Conservation (phyloP, 2,329 filamentous ascomycete species). For the Scedosporium minutisporum region DNA sequence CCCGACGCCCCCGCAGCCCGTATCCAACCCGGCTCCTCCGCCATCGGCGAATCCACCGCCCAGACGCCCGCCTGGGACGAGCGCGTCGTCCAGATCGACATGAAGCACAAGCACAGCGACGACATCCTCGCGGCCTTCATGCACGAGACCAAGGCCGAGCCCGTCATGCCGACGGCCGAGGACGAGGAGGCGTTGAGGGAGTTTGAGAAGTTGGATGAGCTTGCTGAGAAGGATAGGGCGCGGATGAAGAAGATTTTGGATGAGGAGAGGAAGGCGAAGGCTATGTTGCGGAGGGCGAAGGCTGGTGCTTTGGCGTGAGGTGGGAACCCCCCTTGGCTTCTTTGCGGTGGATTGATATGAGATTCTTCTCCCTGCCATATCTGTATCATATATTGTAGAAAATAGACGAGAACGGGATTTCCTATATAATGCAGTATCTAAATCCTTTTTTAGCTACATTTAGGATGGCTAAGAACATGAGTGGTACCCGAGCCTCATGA, state of each 20-base stretch:
- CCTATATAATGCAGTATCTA: too few relatives aligned
- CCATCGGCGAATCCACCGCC: constrained; percentile 35
- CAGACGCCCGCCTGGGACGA: constrained; percentile 38
- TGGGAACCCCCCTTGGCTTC: neutral
- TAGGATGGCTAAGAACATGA: too few relatives aligned
- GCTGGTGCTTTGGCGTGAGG: constrained; percentile 18
- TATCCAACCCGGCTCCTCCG: constrained; percentile 37
- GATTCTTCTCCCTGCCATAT: neutral
- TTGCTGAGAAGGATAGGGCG: constrained; percentile 44
- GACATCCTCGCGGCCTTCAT: constrained; percentile 57
- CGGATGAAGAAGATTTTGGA: constrained; percentile 41
- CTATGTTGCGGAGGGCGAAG: constrained; percentile 30
- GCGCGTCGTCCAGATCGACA: constrained; percentile 46
- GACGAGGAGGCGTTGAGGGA: constrained; percentile 49
- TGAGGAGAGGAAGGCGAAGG: constrained; percentile 53
- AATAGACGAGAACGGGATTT: constrained; percentile 1
- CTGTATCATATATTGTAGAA: constrained; percentile 7
- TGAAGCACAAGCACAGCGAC: constrained; percentile 51
- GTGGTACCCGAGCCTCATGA: too few relatives aligned
- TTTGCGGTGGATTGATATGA: neutral
- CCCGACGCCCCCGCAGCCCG: constrained; percentile 17
- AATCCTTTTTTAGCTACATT: too few relatives aligned
- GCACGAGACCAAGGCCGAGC: constrained; percentile 48
- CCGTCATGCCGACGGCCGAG: constrained; percentile 45
- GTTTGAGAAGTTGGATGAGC: constrained; percentile 42